phyloP scores from a whole-genome alignment of 257 asterid species.

The Capsicum rhomboideum region DNA sequence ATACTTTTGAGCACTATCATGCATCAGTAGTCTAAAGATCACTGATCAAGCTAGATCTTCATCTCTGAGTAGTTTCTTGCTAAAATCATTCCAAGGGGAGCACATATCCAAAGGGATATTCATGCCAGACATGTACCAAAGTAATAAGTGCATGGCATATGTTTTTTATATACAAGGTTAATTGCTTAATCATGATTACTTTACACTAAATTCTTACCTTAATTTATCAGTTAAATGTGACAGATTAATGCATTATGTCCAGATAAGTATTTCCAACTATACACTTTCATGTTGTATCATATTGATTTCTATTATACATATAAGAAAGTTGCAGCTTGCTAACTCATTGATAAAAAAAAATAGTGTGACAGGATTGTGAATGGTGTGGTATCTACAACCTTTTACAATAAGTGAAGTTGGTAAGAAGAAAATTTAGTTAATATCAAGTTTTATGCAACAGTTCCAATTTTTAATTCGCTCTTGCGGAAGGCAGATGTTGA shows the following conservation, averaged over 20 bases:
- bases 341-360: not conserved
- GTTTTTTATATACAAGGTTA: not conserved
- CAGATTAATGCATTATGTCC: not conserved
- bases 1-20: not conserved
- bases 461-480: no score
- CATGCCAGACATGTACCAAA: not conserved
- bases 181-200: no score
- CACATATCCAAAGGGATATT: not conserved
- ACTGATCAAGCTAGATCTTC: not conserved
- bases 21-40: not conserved
- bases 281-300: not conserved
- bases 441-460: no score
- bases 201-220: not conserved
- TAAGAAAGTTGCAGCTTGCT: no score
- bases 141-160: not conserved
- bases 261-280: not conserved
- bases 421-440: no score
- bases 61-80: not conserved
- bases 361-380: no score
- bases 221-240: not conserved
- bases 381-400: no score
- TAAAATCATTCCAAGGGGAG: not conserved
- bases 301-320: no score
- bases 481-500: no score
- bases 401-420: no score